phyloP scores from a whole-genome alignment of 2,329 filamentous ascomycete species.

The Aphanocladium album region DNA sequence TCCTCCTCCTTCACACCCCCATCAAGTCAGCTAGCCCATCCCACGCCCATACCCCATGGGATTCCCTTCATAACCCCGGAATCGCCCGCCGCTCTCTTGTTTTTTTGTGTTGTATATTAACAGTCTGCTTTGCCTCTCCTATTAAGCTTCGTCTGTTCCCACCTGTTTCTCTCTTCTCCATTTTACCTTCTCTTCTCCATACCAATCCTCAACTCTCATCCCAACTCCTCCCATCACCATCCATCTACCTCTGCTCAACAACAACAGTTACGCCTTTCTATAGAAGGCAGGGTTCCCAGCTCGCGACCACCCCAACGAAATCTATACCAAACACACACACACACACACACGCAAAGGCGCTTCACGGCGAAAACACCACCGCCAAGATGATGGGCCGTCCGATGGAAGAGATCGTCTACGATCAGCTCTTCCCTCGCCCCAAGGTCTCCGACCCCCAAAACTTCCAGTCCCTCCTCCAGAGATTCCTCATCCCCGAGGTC shows the following conservation, averaged over 20 bases:
- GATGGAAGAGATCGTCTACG: constrained; percentile 68
- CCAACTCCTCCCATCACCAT: no score
- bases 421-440: constrained; percentile 65
- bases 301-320: not conserved
- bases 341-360: not conserved
- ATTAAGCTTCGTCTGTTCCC: not conserved
- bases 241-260: not conserved
- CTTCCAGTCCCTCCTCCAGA: constrained; percentile 65
- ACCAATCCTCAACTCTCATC: not conserved
- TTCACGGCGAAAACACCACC: constrained; percentile 4
- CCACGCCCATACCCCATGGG: not conserved
- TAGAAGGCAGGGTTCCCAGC: not conserved
- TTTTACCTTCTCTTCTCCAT: not conserved
- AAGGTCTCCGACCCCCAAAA: constrained; percentile 63
- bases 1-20: not conserved
- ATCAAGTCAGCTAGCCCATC: not conserved
- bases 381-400: constrained; percentile 64
- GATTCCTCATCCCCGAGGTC: constrained; percentile 69
- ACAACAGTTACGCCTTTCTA: not conserved
- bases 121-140: not conserved
- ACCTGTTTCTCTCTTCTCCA: not conserved
- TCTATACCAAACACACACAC: not conserved
- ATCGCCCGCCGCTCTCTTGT: not conserved
- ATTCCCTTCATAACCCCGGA: constrained; percentile 10
- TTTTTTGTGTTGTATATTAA: not conserved